Evolutionary conservation across 1,284 basidiomycete species (phyloP), one percentile per base, ranked within the genome.

Genomic region (Leccinum pachyderme): DNA sequence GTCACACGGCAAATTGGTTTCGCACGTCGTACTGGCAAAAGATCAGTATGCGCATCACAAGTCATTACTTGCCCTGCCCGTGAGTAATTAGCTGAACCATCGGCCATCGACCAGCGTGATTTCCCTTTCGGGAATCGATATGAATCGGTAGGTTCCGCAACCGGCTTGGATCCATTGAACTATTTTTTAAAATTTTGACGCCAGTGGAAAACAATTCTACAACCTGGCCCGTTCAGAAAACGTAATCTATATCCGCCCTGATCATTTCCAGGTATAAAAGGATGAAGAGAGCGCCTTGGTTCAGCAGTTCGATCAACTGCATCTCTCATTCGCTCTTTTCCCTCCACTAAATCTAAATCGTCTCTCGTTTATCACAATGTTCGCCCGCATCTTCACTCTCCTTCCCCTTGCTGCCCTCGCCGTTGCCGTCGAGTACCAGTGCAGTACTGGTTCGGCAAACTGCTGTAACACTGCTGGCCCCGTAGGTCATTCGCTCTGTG

Each of bases 321-420:
- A 33, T 24, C 43, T 44, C 13, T 27, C 35, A n/a, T 3, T 15
- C 25, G 13, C 24, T n/a, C 43, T 27, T n/a, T 44, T 13, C 43
- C 13, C 0, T 8, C 6, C 18, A 41, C 9, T 12, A 7, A 7
- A 3, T 5, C 11, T 22, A 7, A 7, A 3, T 5, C 11, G 11
- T 41, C 39, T 4, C 12, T 22, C 39, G 7, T 7, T 47, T 12
- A 22, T 41, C 18, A 5, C 5, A 13, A 65, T 65, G 63, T 55
- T 67, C 15, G 45, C 45, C 8, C 28, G 18, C 11, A 7, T 46
- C 7, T 46, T 29, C 9, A n/a, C 45, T 5, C 15, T 46, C 11
- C 45, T 47, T 18, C 28, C n/a, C 28, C 45, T 47, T 11, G 45
- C 9, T 22, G 9, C n/a, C 18, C 18, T 47, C 44, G 25, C 13